phyloP scores from a whole-genome alignment of 495 filamentous ascomycete genomes.

The Penicillium argentinense region DNA sequence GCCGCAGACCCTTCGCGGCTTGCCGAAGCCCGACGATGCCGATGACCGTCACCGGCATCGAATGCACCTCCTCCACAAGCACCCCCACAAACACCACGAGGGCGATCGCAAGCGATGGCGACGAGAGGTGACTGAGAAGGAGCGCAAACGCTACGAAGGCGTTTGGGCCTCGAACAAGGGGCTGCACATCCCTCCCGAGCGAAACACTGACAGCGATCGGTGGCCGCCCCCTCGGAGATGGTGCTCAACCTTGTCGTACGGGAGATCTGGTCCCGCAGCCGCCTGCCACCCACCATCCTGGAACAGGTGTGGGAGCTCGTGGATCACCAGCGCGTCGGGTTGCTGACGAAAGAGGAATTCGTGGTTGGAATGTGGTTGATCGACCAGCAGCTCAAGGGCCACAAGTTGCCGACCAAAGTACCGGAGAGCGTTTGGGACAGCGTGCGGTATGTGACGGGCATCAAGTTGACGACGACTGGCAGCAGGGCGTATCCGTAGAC shows the following conservation, averaged over 20 bases:
- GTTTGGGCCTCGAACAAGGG: slow-evolving; percentile 95
- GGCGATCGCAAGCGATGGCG: slow-evolving; percentile 84
- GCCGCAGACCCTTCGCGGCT: slow-evolving; percentile 72
- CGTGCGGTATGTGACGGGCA: slow-evolving; percentile 58
- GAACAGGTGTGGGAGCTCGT: slow-evolving; percentile 87
- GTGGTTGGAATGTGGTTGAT: slow-evolving; percentile 95
- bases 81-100: slow-evolving; percentile 84
- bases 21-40: slow-evolving; percentile 58
- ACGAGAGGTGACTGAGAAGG: slow-evolving; percentile 69
- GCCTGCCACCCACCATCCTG: slow-evolving; percentile 65
- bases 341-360: slow-evolving; percentile 76
- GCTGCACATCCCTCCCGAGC: slow-evolving; percentile 42
- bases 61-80: slow-evolving; percentile 59
- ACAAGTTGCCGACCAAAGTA: slow-evolving; percentile 80
- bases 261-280: slow-evolving; percentile 82
- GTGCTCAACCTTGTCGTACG: slow-evolving; percentile 78
- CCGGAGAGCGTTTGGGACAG: slow-evolving; percentile 85
- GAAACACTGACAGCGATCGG: slow-evolving; percentile 3
- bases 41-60: slow-evolving; percentile 45
- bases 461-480: slow-evolving; percentile 28
- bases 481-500: slow-evolving; percentile 5
- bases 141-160: slow-evolving; percentile 91
- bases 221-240: slow-evolving; percentile 45
- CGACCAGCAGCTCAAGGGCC: slow-evolving; percentile 82
- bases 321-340: slow-evolving; percentile 59